Percentiles rank a stretch among this genome's conserved stretches.
Evolutionary conservation across 31 red algal species (phyloP).

Genomic region (Porphyra umbilicalis): DNA sequence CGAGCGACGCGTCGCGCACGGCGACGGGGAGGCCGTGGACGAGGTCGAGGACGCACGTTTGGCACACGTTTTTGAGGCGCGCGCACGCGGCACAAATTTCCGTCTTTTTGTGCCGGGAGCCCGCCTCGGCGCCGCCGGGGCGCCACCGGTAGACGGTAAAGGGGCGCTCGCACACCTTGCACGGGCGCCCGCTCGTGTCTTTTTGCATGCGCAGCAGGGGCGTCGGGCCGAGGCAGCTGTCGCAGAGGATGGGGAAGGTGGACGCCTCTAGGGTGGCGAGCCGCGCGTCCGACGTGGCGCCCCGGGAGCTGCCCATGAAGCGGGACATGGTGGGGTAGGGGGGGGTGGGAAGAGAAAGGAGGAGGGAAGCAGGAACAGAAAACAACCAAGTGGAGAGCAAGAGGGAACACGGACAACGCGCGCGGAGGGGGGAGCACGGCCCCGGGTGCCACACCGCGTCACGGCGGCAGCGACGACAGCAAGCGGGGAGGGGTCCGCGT

Average conservation of each 20-base stretch:
- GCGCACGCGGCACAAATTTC: conserved; percentile 83
- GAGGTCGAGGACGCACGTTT: conserved; percentile 82
- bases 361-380: no score
- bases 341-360: no score
- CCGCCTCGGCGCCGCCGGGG: conserved; percentile 35
- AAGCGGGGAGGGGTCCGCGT: no score
- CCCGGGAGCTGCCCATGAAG: neutral
- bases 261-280: conserved; percentile 1
- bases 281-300: conserved; percentile 5
- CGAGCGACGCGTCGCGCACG: conserved; percentile 66
- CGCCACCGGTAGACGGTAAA: conserved; percentile 81
- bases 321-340: neutral
- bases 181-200: conserved; percentile 46
- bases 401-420: no score
- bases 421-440: no score
- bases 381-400: no score
- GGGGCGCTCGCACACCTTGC: conserved; percentile 81
- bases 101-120: conserved; percentile 73
- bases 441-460: no score
- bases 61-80: conserved; percentile 86
- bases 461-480: no score
- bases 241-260: conserved; percentile 76
- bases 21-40: conserved; percentile 68
- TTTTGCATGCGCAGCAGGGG: conserved; percentile 68
- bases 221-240: conserved; percentile 82